A percentile compares a stretch with the other conserved stretches of the same genome.
phyloP scores from a whole-genome alignment of 441 rosid species.

The Hura crepitans region DNA sequence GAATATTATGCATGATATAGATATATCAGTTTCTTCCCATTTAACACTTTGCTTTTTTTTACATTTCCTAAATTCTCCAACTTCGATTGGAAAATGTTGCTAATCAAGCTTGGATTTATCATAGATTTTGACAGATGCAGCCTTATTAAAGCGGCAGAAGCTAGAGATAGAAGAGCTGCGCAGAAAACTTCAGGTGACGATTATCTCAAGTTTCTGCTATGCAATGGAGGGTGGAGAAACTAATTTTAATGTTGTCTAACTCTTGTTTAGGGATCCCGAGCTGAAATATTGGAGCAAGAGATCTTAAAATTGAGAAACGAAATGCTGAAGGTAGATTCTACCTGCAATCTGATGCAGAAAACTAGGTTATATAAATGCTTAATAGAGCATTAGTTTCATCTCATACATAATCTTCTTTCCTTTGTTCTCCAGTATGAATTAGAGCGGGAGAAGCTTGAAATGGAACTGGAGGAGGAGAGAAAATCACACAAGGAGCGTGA shows the following conservation, averaged over 20 bases:
- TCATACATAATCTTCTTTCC: background rate
- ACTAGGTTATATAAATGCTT: background rate
- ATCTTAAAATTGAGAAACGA: slow-evolving; percentile 78
- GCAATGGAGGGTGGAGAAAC: slow-evolving; percentile 10
- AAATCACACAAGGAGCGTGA: slow-evolving; percentile 66
- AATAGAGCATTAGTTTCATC: background rate
- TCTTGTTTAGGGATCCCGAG: slow-evolving; percentile 69
- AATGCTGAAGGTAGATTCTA: slow-evolving; percentile 68
- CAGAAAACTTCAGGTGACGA: slow-evolving; percentile 70
- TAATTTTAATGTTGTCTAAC: slow-evolving; percentile 22
- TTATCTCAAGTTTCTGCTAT: background rate
- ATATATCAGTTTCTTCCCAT: slow-evolving; percentile 4
- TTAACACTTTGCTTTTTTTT: background rate
- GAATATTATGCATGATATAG: background rate
- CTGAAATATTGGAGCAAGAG: slow-evolving; percentile 84
- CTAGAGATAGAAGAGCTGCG: slow-evolving; percentile 88
- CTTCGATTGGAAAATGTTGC: slow-evolving; percentile 14
- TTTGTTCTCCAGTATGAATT: slow-evolving; percentile 72
- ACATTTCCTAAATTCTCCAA: slow-evolving; percentile 2
- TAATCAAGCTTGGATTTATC: slow-evolving; percentile 26
- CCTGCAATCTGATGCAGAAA: slow-evolving; percentile 16
- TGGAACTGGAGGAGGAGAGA: slow-evolving; percentile 81
- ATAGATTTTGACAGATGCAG: slow-evolving; percentile 91
- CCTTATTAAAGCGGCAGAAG: slow-evolving; percentile 82
- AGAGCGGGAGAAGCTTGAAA: slow-evolving; percentile 79